Base-by-base conservation (phyloP, 2,329 filamentous ascomycete genomes). In the Teratosphaeria destructans region DNA sequence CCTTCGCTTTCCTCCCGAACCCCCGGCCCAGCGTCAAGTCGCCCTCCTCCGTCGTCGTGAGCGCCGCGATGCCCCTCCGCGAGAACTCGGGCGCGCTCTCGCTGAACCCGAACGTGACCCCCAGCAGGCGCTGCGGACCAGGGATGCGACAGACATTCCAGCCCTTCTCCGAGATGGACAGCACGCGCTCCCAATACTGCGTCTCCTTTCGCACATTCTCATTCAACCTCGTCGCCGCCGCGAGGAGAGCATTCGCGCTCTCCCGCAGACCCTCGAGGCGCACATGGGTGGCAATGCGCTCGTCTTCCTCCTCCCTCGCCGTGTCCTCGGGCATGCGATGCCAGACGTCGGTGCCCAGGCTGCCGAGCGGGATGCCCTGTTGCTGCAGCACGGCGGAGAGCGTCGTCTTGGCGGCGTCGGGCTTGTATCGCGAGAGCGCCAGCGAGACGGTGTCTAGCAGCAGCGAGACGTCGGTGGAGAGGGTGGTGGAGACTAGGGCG, bases 21-120 rank as follows among this genome's bases (percentile, higher is more conserved):
- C 80, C 85, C 73, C 77, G 84, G 62, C 95, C 91, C 23, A 99
- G 80, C 16, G 84, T 79, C 37, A 95, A 84, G 5, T 81, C 82
- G 3, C 93, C 93, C 65, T 92, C 85, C 16, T 87, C 82, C 11
- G 84, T 83, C 63, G 90, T 84, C 37, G 87, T 81, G 66, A 99
- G 78, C 0, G 90, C 88, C 2, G 90, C 92, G 16, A 95, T 81
- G n/a, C 91, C 91, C 34, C 85, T 86, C 63, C 87, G 76, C 76
- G 80, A 79, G 68, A 85, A 86, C 49, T 80, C 77, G 12, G 77
- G 75, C 16, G 78, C 77, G 56, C 83, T 82, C 77, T 96, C 93
- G 12, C 87, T 81, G 70, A 95, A 95, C 7, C 93, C 94, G 74
- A 93, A 96, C 63, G 89, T 85, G 39, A 97, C 93, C 23, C 88